Percentiles rank a stretch among this genome's conserved stretches.
Evolutionary conservation across 306 rosid genomes (phyloP).

Genomic region (Alnus rubra): DNA sequence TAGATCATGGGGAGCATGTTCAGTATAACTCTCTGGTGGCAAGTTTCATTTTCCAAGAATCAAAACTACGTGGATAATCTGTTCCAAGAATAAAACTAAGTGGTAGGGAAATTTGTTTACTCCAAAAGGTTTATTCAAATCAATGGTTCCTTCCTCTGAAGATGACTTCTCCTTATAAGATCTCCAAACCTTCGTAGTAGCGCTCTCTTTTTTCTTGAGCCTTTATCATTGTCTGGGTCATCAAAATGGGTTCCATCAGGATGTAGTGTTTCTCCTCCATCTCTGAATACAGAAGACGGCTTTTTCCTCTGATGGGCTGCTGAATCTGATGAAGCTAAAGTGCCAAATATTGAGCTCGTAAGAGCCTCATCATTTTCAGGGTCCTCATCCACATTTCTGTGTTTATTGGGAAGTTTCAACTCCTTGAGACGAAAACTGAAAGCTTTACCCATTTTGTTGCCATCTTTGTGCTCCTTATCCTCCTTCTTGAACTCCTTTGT

Average conservation of each 20-base stretch:
- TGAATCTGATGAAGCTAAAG: constrained; percentile 39
- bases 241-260: constrained; percentile 48
- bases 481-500: not conserved
- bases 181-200: constrained; percentile 79
- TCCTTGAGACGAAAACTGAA: constrained; percentile 37
- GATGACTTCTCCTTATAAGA: constrained; percentile 60
- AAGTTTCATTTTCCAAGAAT: not conserved
- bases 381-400: constrained; percentile 36
- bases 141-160: constrained; percentile 38
- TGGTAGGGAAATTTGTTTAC: not conserved
- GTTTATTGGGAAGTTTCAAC: constrained; percentile 40
- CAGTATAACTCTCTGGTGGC: not conserved
- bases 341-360: constrained; percentile 63
- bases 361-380: constrained; percentile 45
- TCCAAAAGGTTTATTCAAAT: constrained; percentile 35
- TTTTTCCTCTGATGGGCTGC: constrained; percentile 31
- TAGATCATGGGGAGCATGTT: not conserved
- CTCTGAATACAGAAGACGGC: constrained; percentile 20
- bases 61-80: not conserved
- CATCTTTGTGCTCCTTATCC: constrained; percentile 30
- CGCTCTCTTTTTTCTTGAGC: constrained; percentile 72
- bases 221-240: constrained; percentile 48
- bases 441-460: not conserved
- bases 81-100: not conserved
- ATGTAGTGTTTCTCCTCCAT: constrained; percentile 37